Evolutionary conservation across 768 basidiomycete genomes (phyloP).

Genomic region (Leccinum broughii): DNA sequence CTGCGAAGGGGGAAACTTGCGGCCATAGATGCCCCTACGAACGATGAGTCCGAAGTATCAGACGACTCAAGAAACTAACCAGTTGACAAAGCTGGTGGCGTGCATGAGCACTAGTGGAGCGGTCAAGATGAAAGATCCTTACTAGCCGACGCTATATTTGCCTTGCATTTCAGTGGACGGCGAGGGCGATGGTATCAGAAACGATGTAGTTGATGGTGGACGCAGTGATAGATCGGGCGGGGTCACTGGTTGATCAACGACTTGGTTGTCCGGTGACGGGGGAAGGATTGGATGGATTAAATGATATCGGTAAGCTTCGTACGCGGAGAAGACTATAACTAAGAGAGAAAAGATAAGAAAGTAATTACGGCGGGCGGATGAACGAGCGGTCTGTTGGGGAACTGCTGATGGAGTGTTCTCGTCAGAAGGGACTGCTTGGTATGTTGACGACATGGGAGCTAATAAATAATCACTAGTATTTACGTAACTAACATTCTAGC

Average conservation of each 20-base stretch:
- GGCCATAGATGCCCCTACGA: slow-evolving; percentile 88
- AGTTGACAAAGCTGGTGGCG: slow-evolving; percentile 68
- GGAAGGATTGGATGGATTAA: slow-evolving; percentile 17
- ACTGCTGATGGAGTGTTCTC: slow-evolving; percentile 18
- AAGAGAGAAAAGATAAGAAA: slow-evolving; percentile 38
- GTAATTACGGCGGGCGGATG: slow-evolving; percentile 29
- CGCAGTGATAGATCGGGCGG: slow-evolving; percentile 10
- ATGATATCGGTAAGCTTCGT: slow-evolving; percentile 44
- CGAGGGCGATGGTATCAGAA: slow-evolving; percentile 15
- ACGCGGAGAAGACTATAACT: slow-evolving; percentile 41
- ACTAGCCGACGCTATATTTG: slow-evolving; percentile 85
- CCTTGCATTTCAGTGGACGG: slow-evolving; percentile 43
- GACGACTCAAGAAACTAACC: slow-evolving; percentile 41
- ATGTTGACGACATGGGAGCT: slow-evolving; percentile 23
- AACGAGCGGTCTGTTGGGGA: slow-evolving; percentile 27
- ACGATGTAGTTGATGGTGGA: slow-evolving; percentile 7
- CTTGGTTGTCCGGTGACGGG: slow-evolving; percentile 15
- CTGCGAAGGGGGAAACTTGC: slow-evolving; percentile 84
- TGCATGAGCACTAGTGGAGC: slow-evolving; percentile 13
- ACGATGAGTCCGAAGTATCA: slow-evolving; percentile 7
- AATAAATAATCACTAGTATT: slow-evolving; percentile 10
- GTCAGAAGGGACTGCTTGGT: slow-evolving; percentile 23
- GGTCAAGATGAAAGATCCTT: slow-evolving; percentile 33
- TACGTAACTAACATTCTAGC: slow-evolving; percentile 15
- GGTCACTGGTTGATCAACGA: slow-evolving; percentile 14